Conservation (phyloP, 2,329 filamentous ascomycete species). For the Neurospora sp. region DNA sequence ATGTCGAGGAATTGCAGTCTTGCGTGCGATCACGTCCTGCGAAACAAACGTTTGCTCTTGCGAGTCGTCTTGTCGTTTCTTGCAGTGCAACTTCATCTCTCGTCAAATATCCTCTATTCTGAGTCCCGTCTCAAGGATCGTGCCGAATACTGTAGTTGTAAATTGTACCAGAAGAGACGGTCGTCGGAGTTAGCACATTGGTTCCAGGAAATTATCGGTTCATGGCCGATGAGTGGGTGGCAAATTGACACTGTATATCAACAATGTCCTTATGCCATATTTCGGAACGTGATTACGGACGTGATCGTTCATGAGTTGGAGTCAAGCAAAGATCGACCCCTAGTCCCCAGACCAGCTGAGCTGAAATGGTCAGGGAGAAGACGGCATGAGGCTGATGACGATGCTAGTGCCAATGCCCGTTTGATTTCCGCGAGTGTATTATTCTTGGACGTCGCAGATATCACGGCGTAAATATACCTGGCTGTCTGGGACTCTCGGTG, state of each 20-base stretch:
- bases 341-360: neutral
- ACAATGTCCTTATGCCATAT: neutral
- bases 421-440: neutral
- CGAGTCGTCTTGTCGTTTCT: neutral
- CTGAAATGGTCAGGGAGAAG: neutral
- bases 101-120: neutral
- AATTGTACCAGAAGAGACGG: neutral
- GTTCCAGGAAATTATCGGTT: neutral
- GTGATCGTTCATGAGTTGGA: neutral
- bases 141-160: neutral
- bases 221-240: neutral
- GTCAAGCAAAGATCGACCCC: neutral
- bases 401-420: neutral
- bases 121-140: neutral
- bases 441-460: neutral
- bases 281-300: neutral
- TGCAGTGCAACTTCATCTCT: neutral
- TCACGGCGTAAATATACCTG: neutral
- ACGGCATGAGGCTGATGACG: neutral
- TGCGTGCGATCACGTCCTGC: neutral
- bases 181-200: neutral
- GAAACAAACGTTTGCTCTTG: neutral
- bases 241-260: neutral
- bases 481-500: neutral
- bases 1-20: neutral